Evolutionary conservation across 257 asterid genomes (phyloP), one percentile per base, ranked within the genome.

Genomic region (Nyctanthes arbortristis): DNA sequence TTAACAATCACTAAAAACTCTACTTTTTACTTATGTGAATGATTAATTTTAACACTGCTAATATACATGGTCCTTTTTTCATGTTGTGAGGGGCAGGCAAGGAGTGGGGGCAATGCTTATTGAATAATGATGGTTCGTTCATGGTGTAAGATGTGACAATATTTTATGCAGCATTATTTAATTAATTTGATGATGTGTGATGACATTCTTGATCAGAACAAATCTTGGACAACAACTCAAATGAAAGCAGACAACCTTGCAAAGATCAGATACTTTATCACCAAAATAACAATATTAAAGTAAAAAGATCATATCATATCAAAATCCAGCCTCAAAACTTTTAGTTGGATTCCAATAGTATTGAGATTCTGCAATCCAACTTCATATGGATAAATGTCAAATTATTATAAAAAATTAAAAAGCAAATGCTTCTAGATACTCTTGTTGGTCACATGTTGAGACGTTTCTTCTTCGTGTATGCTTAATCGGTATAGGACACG

Each of bases 301-400:
- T 52, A 39, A 72, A 22, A 68, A 71, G 32, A 31, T 58, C 28
- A 36, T 27, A 60, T 29, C 52, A 72, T 18, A 45, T 74, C 49
- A 72, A 62, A 68, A 66, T 76, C 74, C 67, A 65, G 36, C 60
- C 55, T 45, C 59, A 64, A 75, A 66, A 81, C 66, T 57, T 63
- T 49, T 77, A 76, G 29, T 69, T 43, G 71, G 69, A 75, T 69
- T 43, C 68, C 12, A 37, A 33, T 54, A 31, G 34, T 65, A 36
- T 30, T 24, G 65, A 75, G 90, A 79, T 82, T 78, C 81, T 74
- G 69, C 80, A 70, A 75, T 82, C 89, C 79, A 73, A 40, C 75
- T 67, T 70, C 76, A 55, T 43, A 24, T 16, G 75, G 83, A 25
- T 13, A 9, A 22, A 33, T 69, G 39, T 31, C 28, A 55, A 25